phyloP scores from a whole-genome alignment of 2,329 filamentous ascomycete genomes.

The Amesomyces nigricolor region DNA sequence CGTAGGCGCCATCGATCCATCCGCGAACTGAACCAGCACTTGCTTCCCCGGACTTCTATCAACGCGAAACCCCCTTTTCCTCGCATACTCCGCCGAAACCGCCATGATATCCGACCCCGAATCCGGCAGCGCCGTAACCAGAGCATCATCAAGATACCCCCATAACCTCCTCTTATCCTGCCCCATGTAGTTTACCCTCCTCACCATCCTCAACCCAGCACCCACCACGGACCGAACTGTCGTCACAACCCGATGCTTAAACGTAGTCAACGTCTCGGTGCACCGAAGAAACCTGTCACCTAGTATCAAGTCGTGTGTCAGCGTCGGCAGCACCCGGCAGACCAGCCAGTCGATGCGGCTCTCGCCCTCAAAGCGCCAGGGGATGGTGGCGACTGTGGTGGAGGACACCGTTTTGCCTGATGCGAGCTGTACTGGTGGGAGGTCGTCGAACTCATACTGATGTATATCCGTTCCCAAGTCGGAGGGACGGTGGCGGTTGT shows the following conservation, averaged over 20 bases:
- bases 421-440: neutral
- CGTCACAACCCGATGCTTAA: neutral
- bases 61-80: neutral
- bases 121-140: conserved; percentile 10
- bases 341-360: neutral
- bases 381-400: neutral
- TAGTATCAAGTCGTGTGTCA: conserved; percentile 6
- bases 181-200: neutral
- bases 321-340: neutral
- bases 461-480: neutral
- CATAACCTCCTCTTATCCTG: neutral
- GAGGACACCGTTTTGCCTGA: neutral
- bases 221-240: neutral
- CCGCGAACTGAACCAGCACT: neutral
- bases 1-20: conserved; percentile 4
- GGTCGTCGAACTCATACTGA: neutral
- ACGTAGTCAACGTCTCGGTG: conserved; percentile 1
- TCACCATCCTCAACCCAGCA: neutral
- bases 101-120: conserved; percentile 18
- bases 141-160: conserved; percentile 7
- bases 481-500: neutral
- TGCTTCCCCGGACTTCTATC: neutral
- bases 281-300: conserved; percentile 5
- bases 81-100: conserved; percentile 13
- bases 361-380: neutral